phyloP scores from a whole-genome alignment of 2,329 filamentous ascomycete genomes.

The Ceratocystis huliohia region DNA sequence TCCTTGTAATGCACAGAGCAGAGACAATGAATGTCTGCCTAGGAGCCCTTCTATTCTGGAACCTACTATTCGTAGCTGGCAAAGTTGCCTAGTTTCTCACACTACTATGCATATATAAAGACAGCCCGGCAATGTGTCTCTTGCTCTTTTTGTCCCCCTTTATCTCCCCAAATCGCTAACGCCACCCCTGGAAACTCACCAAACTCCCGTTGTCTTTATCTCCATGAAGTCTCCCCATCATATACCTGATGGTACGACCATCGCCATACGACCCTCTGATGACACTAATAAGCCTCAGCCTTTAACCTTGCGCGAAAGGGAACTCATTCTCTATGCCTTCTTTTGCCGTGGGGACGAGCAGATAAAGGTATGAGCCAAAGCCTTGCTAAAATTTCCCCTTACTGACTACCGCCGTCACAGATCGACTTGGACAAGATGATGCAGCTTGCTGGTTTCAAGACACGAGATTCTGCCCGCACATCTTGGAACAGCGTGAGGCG shows the following conservation, averaged over 20 bases:
- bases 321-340: neutral
- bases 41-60: too few relatives aligned
- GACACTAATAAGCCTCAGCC: neutral
- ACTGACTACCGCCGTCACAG: neutral
- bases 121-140: too few relatives aligned
- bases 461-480: neutral
- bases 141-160: too few relatives aligned
- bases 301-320: neutral
- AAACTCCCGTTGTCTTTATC: neutral
- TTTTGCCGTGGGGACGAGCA: neutral
- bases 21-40: too few relatives aligned
- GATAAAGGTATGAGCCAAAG: neutral
- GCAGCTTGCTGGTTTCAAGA: neutral
- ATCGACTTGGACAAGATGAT: neutral
- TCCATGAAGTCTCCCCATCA: neutral
- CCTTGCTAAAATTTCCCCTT: neutral
- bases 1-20: too few relatives aligned
- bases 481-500: constrained; percentile 3
- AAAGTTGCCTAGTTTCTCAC: too few relatives aligned
- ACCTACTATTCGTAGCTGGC: too few relatives aligned
- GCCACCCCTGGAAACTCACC: too few relatives aligned
- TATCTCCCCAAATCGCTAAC: too few relatives aligned
- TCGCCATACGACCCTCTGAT: neutral
- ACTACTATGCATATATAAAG: too few relatives aligned
- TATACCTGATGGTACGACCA: neutral